phyloP scores from a whole-genome alignment of 805 yeast species.

The Blastobotrys peoriensis region DNA sequence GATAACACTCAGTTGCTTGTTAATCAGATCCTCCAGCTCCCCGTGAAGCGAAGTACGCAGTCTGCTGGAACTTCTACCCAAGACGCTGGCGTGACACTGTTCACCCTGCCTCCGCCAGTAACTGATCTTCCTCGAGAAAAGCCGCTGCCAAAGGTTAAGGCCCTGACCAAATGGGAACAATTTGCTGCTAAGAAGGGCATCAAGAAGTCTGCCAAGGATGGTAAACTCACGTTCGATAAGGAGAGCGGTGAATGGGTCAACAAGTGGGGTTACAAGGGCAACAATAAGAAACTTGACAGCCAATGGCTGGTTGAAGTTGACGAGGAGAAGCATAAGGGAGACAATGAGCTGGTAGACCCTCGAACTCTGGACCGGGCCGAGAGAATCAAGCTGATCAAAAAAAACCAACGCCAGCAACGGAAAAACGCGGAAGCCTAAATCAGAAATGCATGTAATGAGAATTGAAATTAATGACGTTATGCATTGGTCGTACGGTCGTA shows the following conservation, averaged over 20 bases:
- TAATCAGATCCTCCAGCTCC: slow-evolving; percentile 85
- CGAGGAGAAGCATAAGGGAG: slow-evolving; percentile 44
- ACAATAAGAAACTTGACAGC: slow-evolving; percentile 75
- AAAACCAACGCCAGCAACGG: slow-evolving; percentile 79
- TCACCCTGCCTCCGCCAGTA: slow-evolving; percentile 77
- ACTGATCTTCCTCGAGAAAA: slow-evolving; percentile 90
- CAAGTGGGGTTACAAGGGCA: slow-evolving; percentile 97
- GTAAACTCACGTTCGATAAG: slow-evolving; percentile 86
- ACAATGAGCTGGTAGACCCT: slow-evolving; percentile 72
- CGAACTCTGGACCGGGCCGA: slow-evolving; percentile 75
- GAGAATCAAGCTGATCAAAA: slow-evolving; percentile 77
- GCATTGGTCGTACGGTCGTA: too few relatives aligned
- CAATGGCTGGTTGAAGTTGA: slow-evolving; percentile 97
- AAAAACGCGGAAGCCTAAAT: slow-evolving; percentile 47
- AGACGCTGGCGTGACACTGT: slow-evolving; percentile 71
- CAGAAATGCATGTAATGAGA: too few relatives aligned
- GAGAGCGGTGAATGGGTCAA: slow-evolving; percentile 92
- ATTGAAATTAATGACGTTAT: too few relatives aligned
- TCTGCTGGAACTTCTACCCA: slow-evolving; percentile 49
- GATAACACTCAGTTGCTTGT: slow-evolving; percentile 89
- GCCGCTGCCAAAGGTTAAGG: slow-evolving; percentile 86
- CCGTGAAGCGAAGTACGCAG: slow-evolving; percentile 70
- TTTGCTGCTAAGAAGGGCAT: slow-evolving; percentile 97
- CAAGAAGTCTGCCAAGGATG: slow-evolving; percentile 80
- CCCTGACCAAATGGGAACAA: slow-evolving; percentile 92